Evolutionary conservation across 1,284 basidiomycete species (phyloP), one percentile per base, ranked within the genome.

Genomic region (Ganoderma leucocontextum): DNA sequence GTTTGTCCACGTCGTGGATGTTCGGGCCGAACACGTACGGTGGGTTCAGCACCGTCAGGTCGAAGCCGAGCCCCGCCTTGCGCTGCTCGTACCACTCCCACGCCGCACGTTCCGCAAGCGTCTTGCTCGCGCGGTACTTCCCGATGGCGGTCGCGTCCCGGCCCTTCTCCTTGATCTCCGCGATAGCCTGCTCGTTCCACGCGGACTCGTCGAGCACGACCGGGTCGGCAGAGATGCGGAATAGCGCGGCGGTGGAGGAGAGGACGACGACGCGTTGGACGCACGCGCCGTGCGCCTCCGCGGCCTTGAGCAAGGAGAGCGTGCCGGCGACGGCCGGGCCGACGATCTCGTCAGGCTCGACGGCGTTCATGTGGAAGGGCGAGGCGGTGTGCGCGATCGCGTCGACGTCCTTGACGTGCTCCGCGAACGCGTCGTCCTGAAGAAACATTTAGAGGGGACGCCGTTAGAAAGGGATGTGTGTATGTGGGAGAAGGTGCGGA

Each of bases 261-360:
- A 91, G 91, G 66, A 94, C 79, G 62, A 95, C 88, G 53, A 95
- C 82, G 2, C 93, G 87, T 76, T 89, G 85, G 66, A 93, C 82
- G 25, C 77, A 72, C 29, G 83, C 75, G 69, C 84, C 83, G 67
- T 75, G 68, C 41, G 70, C 53, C 53, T 69, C 72, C 4, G 75
- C 77, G 55, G 73, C 72, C 44, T 74, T 62, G 63, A 81, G 75
- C 10, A 80, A 67, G 62, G 73, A 60, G 15, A 70, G 63, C 13
- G 80, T 78, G 52, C 79, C 80, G 1, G 69, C 60, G 38, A 80
- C 75, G 8, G 80, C 78, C 53, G 78, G 79, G 8, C 62, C 64
- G 72, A 81, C 78, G 59, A 80, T 66, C 49, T 80, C 82, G 39
- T 80, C 66, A 35, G 82, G 82, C 63, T 82, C 79, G 57, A 78